phyloP scores from a whole-genome alignment of 2,329 filamentous ascomycete genomes.

The Pseudogymnoascus sp. region DNA sequence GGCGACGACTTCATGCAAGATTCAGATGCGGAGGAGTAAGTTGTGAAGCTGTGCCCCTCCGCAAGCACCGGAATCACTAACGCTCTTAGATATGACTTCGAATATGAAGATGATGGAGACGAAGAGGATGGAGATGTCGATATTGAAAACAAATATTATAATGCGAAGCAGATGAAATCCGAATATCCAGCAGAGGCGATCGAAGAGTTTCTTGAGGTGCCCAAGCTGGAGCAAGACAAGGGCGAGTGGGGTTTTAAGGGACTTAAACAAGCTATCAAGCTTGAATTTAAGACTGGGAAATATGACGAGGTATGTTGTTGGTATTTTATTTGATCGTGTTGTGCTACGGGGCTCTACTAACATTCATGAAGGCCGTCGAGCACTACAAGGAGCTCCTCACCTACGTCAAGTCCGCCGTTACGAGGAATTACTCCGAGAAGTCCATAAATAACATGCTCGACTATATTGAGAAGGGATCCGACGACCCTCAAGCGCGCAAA shows the following conservation, averaged over 20 bases:
- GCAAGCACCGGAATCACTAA: constrained; percentile 16
- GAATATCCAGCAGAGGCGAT: constrained; percentile 83
- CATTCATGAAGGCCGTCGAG: constrained; percentile 60
- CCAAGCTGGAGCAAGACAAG: constrained; percentile 68
- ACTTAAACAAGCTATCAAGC: constrained; percentile 93
- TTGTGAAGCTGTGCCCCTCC: constrained; percentile 11
- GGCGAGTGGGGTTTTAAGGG: constrained; percentile 99
- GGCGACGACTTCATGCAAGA: constrained; percentile 94
- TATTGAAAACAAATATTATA: constrained; percentile 99
- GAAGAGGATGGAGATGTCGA: constrained; percentile 83
- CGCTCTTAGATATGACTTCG: constrained; percentile 71
- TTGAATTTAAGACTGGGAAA: constrained; percentile 85
- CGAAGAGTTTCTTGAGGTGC: constrained; percentile 84
- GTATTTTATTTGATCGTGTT: background rate
- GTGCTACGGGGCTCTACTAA: background rate
- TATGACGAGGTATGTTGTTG: constrained; percentile 61
- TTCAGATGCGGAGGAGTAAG: constrained; percentile 77
- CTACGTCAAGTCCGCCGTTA: constrained; percentile 94
- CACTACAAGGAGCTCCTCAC: constrained; percentile 94
- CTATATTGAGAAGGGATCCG: constrained; percentile 81
- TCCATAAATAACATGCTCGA: constrained; percentile 99
- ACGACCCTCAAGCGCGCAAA: constrained; percentile 61
- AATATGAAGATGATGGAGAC: constrained; percentile 87
- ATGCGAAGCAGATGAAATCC: constrained; percentile 91
- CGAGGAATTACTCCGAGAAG: constrained; percentile 96